A percentile compares a stretch with the other conserved stretches of the same genome.
phyloP scores from a whole-genome alignment of 305 asterid species.

The Fraxinus nigra region DNA sequence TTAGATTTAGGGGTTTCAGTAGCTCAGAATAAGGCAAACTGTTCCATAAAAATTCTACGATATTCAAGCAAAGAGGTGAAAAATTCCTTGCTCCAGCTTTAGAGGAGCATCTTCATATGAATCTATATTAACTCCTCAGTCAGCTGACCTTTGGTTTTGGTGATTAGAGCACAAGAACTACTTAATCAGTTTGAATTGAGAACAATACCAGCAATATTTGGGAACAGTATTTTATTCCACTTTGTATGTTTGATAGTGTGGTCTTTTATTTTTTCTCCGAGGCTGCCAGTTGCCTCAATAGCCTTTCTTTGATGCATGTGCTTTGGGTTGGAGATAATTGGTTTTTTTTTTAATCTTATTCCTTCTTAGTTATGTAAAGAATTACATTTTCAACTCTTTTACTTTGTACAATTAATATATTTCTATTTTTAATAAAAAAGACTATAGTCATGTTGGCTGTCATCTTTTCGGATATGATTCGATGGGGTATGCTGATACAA shows the following conservation, averaged over 20 bases:
- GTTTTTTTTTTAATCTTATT: neutral
- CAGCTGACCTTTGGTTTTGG: neutral
- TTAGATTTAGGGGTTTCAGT: neutral
- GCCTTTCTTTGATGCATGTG: neutral
- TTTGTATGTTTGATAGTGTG: neutral
- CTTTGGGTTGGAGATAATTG: neutral
- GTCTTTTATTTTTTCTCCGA: neutral
- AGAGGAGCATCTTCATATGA: neutral
- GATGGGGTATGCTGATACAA: no score
- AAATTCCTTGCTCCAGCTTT: neutral
- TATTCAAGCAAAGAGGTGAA: neutral
- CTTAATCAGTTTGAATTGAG: conserved; percentile 9
- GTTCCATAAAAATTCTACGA: neutral
- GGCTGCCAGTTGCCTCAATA: neutral
- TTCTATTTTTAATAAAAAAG: neutral
- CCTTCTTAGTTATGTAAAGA: neutral
- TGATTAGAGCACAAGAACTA: neutral
- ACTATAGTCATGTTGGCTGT: neutral
- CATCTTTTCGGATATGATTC: neutral
- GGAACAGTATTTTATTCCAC: neutral
- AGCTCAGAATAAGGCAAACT: neutral
- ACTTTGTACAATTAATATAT: neutral
- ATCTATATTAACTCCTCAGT: neutral
- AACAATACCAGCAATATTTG: neutral
- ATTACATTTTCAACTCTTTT: neutral